Evolutionary conservation across 2,329 filamentous ascomycete genomes (phyloP).

Genomic region (Phialophora macrospora): DNA sequence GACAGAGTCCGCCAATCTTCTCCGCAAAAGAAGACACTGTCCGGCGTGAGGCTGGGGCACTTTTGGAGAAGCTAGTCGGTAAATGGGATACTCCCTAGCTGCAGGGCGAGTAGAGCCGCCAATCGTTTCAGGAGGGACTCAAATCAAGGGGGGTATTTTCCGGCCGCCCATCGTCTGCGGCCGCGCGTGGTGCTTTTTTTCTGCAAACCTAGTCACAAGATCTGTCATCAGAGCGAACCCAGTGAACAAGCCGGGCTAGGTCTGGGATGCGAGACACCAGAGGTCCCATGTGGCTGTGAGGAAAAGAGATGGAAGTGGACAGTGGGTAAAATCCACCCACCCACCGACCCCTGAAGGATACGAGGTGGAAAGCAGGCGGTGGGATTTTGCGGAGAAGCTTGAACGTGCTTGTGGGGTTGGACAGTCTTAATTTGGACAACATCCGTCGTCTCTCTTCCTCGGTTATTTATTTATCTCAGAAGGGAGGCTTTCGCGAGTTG

Average conservation of each 20-base stretch:
- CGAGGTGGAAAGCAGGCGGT: constrained; percentile 3
- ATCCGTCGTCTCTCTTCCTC: neutral
- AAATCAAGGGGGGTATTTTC: constrained; percentile 20
- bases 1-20: constrained; percentile 15
- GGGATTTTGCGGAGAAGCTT: constrained; percentile 20
- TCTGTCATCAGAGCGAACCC: neutral
- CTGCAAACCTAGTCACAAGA: neutral
- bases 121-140: constrained; percentile 5
- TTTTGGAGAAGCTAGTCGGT: constrained; percentile 13
- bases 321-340: constrained; percentile 23
- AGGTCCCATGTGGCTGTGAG: neutral
- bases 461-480: neutral
- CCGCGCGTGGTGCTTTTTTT: constrained; percentile 12
- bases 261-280: neutral
- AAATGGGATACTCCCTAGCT: neutral
- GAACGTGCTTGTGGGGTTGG: neutral
- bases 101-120: neutral
- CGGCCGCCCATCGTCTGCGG: neutral
- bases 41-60: neutral
- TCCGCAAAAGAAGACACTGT: constrained; percentile 17
- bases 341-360: neutral
- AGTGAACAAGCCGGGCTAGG: neutral
- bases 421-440: constrained; percentile 15
- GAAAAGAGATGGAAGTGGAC: neutral
- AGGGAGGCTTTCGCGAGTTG: neutral